Conservation (phyloP, 129 eudicot species). For the Chrysanthemum lavandulifolium region DNA sequence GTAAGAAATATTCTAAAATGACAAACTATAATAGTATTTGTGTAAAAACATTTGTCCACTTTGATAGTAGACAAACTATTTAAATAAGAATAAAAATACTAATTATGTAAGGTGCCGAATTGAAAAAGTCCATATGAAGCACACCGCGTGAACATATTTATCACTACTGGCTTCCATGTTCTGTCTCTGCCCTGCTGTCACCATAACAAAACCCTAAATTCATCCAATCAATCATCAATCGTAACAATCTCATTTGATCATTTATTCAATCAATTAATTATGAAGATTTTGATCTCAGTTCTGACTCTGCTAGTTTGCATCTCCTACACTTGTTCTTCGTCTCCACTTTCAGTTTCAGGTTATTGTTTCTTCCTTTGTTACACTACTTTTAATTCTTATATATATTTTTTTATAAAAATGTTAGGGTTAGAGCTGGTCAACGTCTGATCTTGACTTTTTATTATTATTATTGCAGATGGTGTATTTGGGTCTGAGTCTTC, state of each 20-base stretch:
- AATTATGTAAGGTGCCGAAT: too few relatives aligned
- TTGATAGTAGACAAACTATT: too few relatives aligned
- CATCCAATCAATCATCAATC: neutral
- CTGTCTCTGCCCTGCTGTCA: too few relatives aligned
- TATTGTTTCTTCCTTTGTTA: neutral
- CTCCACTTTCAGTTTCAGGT: constrained; percentile 55
- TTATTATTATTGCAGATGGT: constrained; percentile 29
- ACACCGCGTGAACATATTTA: too few relatives aligned
- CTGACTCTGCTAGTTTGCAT: constrained; percentile 27
- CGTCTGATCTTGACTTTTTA: constrained; percentile 1
- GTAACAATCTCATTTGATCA: too few relatives aligned
- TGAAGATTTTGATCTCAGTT: constrained; percentile 33
- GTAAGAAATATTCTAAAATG: too few relatives aligned
- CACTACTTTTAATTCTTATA: neutral
- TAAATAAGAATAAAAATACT: too few relatives aligned
- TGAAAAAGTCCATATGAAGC: too few relatives aligned
- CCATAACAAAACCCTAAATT: too few relatives aligned
- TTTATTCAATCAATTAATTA: neutral
- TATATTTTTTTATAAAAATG: neutral
- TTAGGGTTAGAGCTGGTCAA: neutral
- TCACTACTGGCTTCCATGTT: too few relatives aligned
- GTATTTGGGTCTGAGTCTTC: constrained; percentile 39
- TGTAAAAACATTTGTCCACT: too few relatives aligned
- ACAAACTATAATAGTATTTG: too few relatives aligned
- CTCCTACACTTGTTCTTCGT: constrained; percentile 20